A percentile compares a stretch with the other conserved stretches of the same genome.
phyloP scores from a whole-genome alignment of 1,284 basidiomycete species.

The Marasmius fiardii region DNA sequence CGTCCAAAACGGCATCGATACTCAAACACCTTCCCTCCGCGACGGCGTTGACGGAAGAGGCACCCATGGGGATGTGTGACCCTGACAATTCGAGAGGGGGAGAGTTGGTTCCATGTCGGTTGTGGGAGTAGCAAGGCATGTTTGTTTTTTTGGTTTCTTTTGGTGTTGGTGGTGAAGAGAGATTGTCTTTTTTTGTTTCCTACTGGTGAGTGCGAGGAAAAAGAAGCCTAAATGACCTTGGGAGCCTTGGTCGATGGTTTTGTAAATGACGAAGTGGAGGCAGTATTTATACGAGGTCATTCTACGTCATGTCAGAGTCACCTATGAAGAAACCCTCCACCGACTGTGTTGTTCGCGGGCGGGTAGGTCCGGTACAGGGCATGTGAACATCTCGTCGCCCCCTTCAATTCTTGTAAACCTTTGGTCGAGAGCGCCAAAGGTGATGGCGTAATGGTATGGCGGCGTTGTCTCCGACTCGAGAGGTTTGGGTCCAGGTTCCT shows the following conservation, averaged over 20 bases:
- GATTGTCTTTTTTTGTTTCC: background rate
- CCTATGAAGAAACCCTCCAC: background rate
- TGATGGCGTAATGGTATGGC: too few species aligned
- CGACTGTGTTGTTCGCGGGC: too few species aligned
- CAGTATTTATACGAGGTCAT: background rate
- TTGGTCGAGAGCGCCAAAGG: too few species aligned
- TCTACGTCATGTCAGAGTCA: background rate
- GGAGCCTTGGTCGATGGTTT: background rate
- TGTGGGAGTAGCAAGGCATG: background rate
- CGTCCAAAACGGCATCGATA: background rate
- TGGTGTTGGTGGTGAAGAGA: background rate
- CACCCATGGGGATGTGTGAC: slow-evolving; percentile 2
- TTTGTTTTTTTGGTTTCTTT: background rate
- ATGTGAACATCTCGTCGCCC: too few species aligned
- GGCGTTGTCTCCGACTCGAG: too few species aligned
- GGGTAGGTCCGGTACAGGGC: too few species aligned
- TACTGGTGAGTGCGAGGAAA: background rate
- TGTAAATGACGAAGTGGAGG: background rate
- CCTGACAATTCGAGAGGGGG: slow-evolving; percentile 1
- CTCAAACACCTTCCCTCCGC: background rate
- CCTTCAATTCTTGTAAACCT: too few species aligned
- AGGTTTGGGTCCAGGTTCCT: too few species aligned
- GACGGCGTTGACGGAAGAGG: background rate
- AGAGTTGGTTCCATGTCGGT: background rate
- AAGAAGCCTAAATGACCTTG: background rate